Conservation (phyloP, 495 filamentous ascomycete species). For the Penicillium fimorum region DNA sequence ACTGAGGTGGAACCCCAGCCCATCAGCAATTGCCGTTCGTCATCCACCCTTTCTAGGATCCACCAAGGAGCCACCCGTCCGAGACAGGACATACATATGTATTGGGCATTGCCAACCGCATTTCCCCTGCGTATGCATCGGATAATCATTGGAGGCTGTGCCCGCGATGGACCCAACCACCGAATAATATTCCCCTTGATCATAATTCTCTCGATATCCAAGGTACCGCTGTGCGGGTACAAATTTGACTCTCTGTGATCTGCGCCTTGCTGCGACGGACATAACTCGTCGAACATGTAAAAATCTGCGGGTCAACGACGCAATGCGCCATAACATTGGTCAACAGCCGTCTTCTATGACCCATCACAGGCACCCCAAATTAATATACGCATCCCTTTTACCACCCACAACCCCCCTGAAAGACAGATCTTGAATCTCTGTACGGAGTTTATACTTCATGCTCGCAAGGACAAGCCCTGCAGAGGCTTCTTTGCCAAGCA, state of each 20-base stretch:
- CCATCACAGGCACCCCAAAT: slow-evolving; percentile 17
- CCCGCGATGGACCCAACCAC: not conserved
- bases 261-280: slow-evolving; percentile 9
- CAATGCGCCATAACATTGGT: slow-evolving; percentile 22
- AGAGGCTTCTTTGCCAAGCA: slow-evolving; percentile 1
- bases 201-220: not conserved
- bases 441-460: not conserved
- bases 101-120: not conserved
- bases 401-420: slow-evolving; percentile 2
- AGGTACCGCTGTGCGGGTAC: slow-evolving; percentile 1
- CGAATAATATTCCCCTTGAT: not conserved
- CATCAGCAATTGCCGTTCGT: slow-evolving; percentile 19
- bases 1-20: slow-evolving; percentile 19
- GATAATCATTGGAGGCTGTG: not conserved
- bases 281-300: slow-evolving; percentile 26
- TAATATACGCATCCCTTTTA: slow-evolving; percentile 10
- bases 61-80: slow-evolving; percentile 19
- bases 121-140: slow-evolving; percentile 11
- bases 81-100: slow-evolving; percentile 13
- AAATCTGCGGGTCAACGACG: slow-evolving; percentile 21
- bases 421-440: not conserved
- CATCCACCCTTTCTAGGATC: slow-evolving; percentile 16
- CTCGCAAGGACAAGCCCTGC: not conserved
- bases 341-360: slow-evolving; percentile 10
- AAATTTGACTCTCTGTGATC: slow-evolving; percentile 12